phyloP scores from a whole-genome alignment of 768 basidiomycete species.

The Kwoniella dendrophila region DNA sequence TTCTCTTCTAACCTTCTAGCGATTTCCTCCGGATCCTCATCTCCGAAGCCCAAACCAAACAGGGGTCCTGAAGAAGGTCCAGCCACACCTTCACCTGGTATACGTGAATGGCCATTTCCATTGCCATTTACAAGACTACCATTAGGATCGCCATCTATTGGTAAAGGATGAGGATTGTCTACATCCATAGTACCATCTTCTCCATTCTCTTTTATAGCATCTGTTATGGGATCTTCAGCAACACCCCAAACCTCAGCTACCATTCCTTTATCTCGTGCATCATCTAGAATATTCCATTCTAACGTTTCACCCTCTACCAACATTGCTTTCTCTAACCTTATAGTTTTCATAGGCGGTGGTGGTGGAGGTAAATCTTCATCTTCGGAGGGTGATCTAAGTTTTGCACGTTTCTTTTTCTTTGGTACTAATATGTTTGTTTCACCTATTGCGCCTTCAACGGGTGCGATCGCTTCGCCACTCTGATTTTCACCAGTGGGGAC shows the following conservation, averaged over 20 bases:
- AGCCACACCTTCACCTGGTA: constrained; percentile 11
- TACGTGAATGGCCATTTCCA: neutral
- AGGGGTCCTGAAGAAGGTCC: constrained; percentile 19
- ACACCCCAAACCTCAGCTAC: constrained; percentile 30
- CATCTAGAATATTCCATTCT: constrained; percentile 44
- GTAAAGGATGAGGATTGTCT: constrained; percentile 3
- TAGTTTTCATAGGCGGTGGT: constrained; percentile 48
- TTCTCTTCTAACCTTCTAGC: constrained; percentile 46
- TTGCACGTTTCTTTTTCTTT: constrained; percentile 38
- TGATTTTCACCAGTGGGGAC: no score
- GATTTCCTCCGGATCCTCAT: constrained; percentile 39
- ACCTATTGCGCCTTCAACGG: constrained; percentile 6
- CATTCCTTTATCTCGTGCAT: constrained; percentile 43
- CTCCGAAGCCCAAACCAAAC: constrained; percentile 19
- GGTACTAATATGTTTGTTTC: constrained; percentile 36
- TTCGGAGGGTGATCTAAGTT: constrained; percentile 24
- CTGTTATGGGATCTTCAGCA: constrained; percentile 22
- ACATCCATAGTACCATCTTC: constrained; percentile 2
- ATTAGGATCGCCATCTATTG: no score
- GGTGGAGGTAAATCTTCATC: constrained; percentile 46
- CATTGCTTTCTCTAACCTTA: constrained; percentile 36
- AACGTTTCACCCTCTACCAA: constrained; percentile 28
- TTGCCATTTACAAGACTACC: neutral
- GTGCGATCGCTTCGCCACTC: constrained; percentile 15
- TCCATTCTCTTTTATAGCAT: neutral